A percentile compares a stretch with the other conserved stretches of the same genome.
Evolutionary conservation across 1,139 yeast species (phyloP).

Genomic region (Hansenula sp.): DNA sequence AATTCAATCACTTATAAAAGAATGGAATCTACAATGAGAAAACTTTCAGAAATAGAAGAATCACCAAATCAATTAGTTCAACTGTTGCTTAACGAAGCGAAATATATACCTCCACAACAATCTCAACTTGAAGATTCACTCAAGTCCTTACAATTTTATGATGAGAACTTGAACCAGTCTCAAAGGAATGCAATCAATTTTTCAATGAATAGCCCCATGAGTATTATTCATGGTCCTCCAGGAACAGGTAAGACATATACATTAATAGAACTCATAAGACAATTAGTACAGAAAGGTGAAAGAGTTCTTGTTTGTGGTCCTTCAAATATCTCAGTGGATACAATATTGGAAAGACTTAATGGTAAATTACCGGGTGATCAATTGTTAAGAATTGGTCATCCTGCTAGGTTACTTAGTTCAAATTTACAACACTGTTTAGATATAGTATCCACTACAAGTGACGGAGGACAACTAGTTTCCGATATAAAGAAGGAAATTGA

Average conservation of each 20-base stretch:
- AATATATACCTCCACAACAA: conserved; percentile 24
- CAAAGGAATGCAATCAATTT: conserved; percentile 64
- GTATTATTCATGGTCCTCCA: conserved; percentile 74
- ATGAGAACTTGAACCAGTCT: conserved; percentile 57
- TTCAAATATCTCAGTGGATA: conserved; percentile 92
- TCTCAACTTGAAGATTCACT: conserved; percentile 5
- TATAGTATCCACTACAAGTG: conserved; percentile 58
- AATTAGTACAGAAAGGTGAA: conserved; percentile 56
- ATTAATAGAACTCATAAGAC: conserved; percentile 77
- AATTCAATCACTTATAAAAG: conserved; percentile 70
- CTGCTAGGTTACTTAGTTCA: conserved; percentile 69
- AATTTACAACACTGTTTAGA: conserved; percentile 76
- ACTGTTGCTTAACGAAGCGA: conserved; percentile 40
- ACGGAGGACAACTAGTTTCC: conserved; percentile 55
- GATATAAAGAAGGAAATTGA: conserved; percentile 75
- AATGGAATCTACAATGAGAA: conserved; percentile 77
- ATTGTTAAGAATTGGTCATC: conserved; percentile 84
- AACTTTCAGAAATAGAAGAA: conserved; percentile 40
- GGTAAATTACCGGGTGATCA: conserved; percentile 43
- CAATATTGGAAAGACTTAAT: conserved; percentile 77
- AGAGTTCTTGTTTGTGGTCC: conserved; percentile 91
- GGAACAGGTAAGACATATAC: conserved; percentile 87
- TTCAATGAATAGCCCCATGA: conserved; percentile 42
- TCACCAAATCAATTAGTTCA: conserved; percentile 35
- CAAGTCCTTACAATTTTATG: conserved; percentile 34